A percentile compares a stretch with the other conserved stretches of the same genome.
Conservation (phyloP, 2,329 filamentous ascomycete species). For the Calonectria henricotiae region DNA sequence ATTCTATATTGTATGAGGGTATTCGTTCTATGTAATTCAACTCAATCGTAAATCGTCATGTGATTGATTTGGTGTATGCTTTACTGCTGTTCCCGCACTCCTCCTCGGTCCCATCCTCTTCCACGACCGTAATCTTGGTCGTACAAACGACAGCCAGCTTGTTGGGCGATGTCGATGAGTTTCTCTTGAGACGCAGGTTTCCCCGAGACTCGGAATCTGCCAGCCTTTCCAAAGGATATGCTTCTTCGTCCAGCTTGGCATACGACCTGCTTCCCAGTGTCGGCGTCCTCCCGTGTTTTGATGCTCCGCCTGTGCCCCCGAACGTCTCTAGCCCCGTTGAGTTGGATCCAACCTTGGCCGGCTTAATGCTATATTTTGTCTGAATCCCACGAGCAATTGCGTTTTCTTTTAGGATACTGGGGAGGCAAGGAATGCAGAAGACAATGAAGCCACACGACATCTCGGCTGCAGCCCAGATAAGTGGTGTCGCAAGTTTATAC, state of each 20-base stretch:
- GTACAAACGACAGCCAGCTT: not conserved
- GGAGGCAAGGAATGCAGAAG: not conserved
- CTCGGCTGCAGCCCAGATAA: constrained; percentile 8
- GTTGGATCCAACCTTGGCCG: not conserved
- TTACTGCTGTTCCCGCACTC: too few relatives aligned
- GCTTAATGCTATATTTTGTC: not conserved
- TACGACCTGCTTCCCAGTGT: not conserved
- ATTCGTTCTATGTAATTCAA: not conserved
- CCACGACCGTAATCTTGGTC: not conserved
- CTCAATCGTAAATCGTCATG: not conserved
- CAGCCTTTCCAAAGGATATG: not conserved
- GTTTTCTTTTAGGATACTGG: not conserved
- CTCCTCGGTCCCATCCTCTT: not conserved
- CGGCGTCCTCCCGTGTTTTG: not conserved
- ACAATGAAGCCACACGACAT: constrained; percentile 17
- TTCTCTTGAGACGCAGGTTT: not conserved
- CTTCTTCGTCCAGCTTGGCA: constrained; percentile 3
- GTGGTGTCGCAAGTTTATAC: not conserved
- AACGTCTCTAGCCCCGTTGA: constrained; percentile 1
- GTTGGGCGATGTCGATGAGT: not conserved
- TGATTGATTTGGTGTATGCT: not conserved
- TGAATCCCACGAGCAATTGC: not conserved
- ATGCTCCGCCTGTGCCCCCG: not conserved
- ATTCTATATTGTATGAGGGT: not conserved
- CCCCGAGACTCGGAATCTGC: not conserved